Conservation (phyloP, 2,329 filamentous ascomycete genomes). For the Xylariaceae sp. region DNA sequence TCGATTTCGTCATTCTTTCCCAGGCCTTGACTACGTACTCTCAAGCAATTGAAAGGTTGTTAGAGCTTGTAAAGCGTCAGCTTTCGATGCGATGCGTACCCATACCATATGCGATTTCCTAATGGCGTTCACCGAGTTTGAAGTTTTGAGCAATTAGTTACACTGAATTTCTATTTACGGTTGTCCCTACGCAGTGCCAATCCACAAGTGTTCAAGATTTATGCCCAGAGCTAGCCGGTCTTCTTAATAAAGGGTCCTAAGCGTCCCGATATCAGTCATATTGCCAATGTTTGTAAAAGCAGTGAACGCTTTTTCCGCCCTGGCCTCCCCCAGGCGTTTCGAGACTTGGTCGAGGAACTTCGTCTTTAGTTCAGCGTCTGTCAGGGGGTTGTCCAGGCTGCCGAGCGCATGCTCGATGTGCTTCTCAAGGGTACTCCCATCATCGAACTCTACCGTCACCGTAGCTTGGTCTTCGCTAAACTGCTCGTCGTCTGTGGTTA, state of each 20-base stretch:
- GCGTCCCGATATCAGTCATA: slow-evolving; percentile 30
- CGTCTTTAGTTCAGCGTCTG: slow-evolving; percentile 38
- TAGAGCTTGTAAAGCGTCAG: neutral
- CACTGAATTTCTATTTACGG: neutral
- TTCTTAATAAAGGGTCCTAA: slow-evolving; percentile 15
- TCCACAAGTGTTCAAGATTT: no score
- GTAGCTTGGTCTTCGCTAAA: slow-evolving; percentile 37
- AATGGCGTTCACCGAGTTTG: neutral
- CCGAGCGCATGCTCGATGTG: slow-evolving; percentile 49
- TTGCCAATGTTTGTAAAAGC: slow-evolving; percentile 33
- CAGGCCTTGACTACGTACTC: no score
- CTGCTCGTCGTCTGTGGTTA: slow-evolving; percentile 39
- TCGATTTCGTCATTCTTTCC: neutral
- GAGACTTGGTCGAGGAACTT: slow-evolving; percentile 49
- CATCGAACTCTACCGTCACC: slow-evolving; percentile 33
- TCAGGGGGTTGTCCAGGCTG: slow-evolving; percentile 44
- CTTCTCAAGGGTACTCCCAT: slow-evolving; percentile 37
- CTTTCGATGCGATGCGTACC: neutral
- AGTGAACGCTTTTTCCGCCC: slow-evolving; percentile 34
- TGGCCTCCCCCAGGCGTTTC: slow-evolving; percentile 38
- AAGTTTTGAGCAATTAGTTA: neutral
- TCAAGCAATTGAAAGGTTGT: neutral
- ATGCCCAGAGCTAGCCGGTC: neutral
- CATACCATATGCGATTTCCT: neutral
- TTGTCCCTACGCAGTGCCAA: neutral